Percentiles rank a stretch among this genome's conserved stretches.
Conservation (phyloP, 2,329 filamentous ascomycete species). For the Ascochyta viciae-villosae region DNA sequence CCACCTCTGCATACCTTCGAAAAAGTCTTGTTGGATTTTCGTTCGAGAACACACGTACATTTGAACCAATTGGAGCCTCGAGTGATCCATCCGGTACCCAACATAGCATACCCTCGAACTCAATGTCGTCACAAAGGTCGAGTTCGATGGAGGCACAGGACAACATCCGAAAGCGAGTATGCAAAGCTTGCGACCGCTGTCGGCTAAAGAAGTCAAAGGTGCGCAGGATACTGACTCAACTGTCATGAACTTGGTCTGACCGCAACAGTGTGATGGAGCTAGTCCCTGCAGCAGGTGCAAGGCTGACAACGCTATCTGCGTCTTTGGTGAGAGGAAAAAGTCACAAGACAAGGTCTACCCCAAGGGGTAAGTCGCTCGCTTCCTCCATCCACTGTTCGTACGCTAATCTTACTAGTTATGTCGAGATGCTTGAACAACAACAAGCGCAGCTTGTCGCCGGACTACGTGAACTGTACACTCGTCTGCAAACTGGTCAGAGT, state of each 20-base stretch:
- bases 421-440: constrained; percentile 72
- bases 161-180: constrained; percentile 66
- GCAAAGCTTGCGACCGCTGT: constrained; percentile 72
- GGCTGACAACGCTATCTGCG: constrained; percentile 69
- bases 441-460: constrained; percentile 67
- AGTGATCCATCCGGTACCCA: not conserved
- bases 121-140: constrained; percentile 46
- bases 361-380: constrained; percentile 61
- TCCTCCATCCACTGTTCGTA: not conserved
- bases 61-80: constrained; percentile 8
- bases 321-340: constrained; percentile 71
- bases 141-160: constrained; percentile 53
- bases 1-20: constrained; percentile 24
- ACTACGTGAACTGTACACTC: constrained; percentile 66
- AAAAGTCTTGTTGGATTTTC: constrained; percentile 13
- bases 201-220: constrained; percentile 72
- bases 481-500: constrained; percentile 58
- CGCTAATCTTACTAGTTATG: constrained; percentile 56
- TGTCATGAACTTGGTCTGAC: constrained; percentile 15
- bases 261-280: constrained; percentile 64
- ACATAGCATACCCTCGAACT: constrained; percentile 4
- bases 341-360: constrained; percentile 72
- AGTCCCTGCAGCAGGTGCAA: constrained; percentile 68
- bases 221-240: constrained; percentile 25
- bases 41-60: constrained; percentile 11